Evolutionary conservation across 371 early-diverging fungal species (phyloP).

Genomic region (Mucor piriformis): DNA sequence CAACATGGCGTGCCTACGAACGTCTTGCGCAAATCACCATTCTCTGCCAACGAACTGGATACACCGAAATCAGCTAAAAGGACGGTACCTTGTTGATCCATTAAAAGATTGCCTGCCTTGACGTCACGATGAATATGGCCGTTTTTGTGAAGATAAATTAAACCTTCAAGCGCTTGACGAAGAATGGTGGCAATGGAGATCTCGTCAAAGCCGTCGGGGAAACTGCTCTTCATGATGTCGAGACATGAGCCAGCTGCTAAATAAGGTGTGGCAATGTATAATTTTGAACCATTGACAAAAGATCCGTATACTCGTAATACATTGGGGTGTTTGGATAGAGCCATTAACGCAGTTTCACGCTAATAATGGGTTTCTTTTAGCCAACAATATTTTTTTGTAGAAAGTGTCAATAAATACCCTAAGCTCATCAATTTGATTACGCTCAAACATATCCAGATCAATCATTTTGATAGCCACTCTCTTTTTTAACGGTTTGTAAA

Average conservation of each 20-base stretch:
- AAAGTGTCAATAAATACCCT: slow-evolving; percentile 53
- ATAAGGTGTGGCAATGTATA: slow-evolving; percentile 85
- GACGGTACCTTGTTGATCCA: slow-evolving; percentile 81
- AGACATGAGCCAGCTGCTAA: slow-evolving; percentile 84
- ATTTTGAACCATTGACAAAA: slow-evolving; percentile 77
- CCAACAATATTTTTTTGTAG: neutral
- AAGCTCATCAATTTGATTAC: slow-evolving; percentile 92
- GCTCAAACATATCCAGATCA: slow-evolving; percentile 91
- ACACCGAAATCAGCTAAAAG: slow-evolving; percentile 93
- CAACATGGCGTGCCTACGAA: slow-evolving; percentile 77
- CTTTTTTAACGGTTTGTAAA: slow-evolving; percentile 73
- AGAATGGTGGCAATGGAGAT: slow-evolving; percentile 79
- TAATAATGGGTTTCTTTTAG: slow-evolving; percentile 31
- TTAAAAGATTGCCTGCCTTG: slow-evolving; percentile 85
- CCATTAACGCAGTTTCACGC: slow-evolving; percentile 89
- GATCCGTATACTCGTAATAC: slow-evolving; percentile 82
- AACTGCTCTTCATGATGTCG: slow-evolving; percentile 85
- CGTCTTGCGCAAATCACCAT: slow-evolving; percentile 79
- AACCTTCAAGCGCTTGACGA: slow-evolving; percentile 79
- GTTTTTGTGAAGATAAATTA: slow-evolving; percentile 87
- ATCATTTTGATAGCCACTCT: slow-evolving; percentile 87
- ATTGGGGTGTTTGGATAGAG: slow-evolving; percentile 83
- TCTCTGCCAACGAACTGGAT: slow-evolving; percentile 73
- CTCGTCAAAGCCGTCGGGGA: slow-evolving; percentile 85
- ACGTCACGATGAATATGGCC: slow-evolving; percentile 92